Base-by-base conservation (phyloP, 495 filamentous ascomycete species). In the Delitschia confertaspora region DNA sequence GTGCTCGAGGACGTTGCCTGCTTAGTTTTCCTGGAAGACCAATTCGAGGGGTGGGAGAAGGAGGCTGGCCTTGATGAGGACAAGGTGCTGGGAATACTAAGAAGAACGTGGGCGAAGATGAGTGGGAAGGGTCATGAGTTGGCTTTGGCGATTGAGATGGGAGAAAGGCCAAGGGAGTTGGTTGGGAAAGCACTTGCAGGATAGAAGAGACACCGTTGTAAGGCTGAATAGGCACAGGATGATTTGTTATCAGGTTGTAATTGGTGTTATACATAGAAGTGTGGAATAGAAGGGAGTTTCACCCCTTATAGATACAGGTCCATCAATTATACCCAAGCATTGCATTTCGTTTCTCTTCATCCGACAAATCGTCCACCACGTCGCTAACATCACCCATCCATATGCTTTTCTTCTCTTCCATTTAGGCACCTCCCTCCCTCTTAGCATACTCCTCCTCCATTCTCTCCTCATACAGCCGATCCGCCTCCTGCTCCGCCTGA, bases 31-130 rank as follows among this genome's bases (percentile, higher is more conserved):
- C 58, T 91, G 53, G 84, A 88, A 59, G 85, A 85, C 57, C 83
- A 88, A 64, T 78, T 88, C 47, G 84, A 83, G 55, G 71, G 69
- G 33, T 91, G 87, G 62, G 79, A 82, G 68, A 68, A 67, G 42
- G 68, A 66, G 44, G n/a, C n/a, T n/a, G n/a, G n/a, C n/a, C 69
- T 73, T 58, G 77, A 72, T 53, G 83, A 88, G 63, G 80, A 76
- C 38, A 88, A 88, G 69, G 73, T 85, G 32, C 48, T 88, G 9
- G 67, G 56, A 9, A 87, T 91, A 46, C 59, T 91, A 63, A 60
- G 67, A 53, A 88, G 88, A 79, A 87, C 83, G 26, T 91, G 85
- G 85, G 79, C 49, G 33, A 91, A 91, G 72, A 88, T 91, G 83
- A 74, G 67, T 29, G 67, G 69, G 43, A 51, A 56, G 39, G 85